These are phyloP conservation scores for Metarhizium anisopliae DNA, from an alignment of 2,329 filamentous ascomycete genomes.

Conservation along the genomic window DNA sequence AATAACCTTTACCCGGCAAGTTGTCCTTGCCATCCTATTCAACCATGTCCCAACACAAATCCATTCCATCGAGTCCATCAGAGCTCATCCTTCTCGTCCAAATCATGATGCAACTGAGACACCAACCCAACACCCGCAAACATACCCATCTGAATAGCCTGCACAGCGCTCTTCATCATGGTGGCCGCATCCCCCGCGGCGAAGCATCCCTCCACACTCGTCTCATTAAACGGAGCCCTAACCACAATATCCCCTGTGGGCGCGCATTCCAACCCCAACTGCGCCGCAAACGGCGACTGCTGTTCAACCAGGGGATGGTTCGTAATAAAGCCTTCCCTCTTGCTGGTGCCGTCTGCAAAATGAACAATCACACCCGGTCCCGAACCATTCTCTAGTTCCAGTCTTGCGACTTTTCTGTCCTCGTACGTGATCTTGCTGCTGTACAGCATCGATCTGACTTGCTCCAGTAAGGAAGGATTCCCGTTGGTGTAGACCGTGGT, in stretches of 20 bases:
- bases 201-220: constrained; percentile 41
- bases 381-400: constrained; percentile 17
- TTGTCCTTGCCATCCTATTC: no score
- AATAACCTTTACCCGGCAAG: no score
- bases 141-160: constrained; percentile 19
- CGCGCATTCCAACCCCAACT: constrained; percentile 33
- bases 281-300: constrained; percentile 30
- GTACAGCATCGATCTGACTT: constrained; percentile 18
- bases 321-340: constrained; percentile 30
- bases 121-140: constrained; percentile 19
- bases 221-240: constrained; percentile 36
- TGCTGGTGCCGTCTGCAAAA: constrained; percentile 29
- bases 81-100: constrained; percentile 19
- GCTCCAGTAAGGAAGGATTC: constrained; percentile 20
- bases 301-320: constrained; percentile 28
- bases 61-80: neutral
- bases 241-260: constrained; percentile 33
- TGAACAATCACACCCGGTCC: constrained; percentile 23
- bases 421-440: constrained; percentile 29
- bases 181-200: constrained; percentile 41
- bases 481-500: constrained; percentile 46
- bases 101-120: constrained; percentile 16
- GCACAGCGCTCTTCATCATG: constrained; percentile 18
- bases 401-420: constrained; percentile 18
- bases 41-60: neutral